A percentile compares a stretch with the other conserved stretches of the same genome.
phyloP scores from a whole-genome alignment of 2,329 filamentous ascomycete genomes.

The Colletotrichum euphorbiae region DNA sequence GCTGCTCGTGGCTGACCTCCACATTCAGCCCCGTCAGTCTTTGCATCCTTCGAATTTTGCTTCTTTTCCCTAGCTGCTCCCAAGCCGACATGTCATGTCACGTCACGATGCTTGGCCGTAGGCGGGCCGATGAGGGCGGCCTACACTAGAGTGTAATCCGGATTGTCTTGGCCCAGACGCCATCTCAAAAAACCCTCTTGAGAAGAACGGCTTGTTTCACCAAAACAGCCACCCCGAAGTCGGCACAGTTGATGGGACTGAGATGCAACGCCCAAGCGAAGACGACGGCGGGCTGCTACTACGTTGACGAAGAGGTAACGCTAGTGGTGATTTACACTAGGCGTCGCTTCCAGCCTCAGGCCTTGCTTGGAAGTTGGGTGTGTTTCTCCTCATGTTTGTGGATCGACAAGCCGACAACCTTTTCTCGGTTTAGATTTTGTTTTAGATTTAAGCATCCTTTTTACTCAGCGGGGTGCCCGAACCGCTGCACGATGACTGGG shows the following conservation, averaged over 20 bases:
- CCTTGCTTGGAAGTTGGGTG: slow-evolving; percentile 3
- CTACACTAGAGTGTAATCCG: neutral
- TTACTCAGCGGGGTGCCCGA: slow-evolving; percentile 9
- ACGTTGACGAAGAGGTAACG: slow-evolving; percentile 29
- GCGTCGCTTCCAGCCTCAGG: slow-evolving; percentile 21
- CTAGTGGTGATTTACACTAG: slow-evolving; percentile 19
- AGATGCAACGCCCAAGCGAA: slow-evolving; percentile 23
- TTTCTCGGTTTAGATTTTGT: slow-evolving; percentile 26
- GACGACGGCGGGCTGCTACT: slow-evolving; percentile 14
- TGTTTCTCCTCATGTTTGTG: slow-evolving; percentile 10
- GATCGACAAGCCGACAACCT: slow-evolving; percentile 25
- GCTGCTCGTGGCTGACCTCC: neutral
- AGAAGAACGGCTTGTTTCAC: slow-evolving; percentile 29
- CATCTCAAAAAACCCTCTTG: neutral
- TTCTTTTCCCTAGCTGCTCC: neutral
- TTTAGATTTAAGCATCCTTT: slow-evolving; percentile 32
- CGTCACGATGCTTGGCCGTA: slow-evolving; percentile 14
- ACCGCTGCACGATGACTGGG: slow-evolving; percentile 8
- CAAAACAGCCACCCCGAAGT: slow-evolving; percentile 12
- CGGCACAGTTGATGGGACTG: slow-evolving; percentile 2
- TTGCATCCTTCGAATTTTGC: neutral
- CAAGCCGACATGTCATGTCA: neutral
- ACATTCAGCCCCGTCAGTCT: neutral
- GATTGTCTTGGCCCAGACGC: neutral
- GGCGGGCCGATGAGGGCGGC: slow-evolving; percentile 7